Evolutionary conservation across 345 rosid genomes (phyloP), one percentile per base, ranked within the genome.

Genomic region (Camelina hispida): DNA sequence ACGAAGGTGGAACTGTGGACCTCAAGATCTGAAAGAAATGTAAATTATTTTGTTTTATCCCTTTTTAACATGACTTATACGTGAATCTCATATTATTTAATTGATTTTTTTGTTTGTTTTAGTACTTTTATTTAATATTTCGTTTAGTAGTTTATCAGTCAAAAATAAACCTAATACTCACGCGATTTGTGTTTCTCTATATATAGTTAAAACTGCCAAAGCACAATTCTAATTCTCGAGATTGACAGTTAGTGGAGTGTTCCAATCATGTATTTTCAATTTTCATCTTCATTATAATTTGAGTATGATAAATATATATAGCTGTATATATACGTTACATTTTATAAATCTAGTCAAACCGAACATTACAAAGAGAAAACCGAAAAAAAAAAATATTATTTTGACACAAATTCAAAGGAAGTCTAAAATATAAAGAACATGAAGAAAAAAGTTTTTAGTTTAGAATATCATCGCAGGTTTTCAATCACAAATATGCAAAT

Each of bases 1-100:
- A 72, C 57, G 68, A 72, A 72, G 54, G 69, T 78, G 64, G 76
- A 71, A 71, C 66, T 77, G 80, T 77, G 76, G 80, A 77, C 76
- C 76, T 77, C 67, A 77, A 77, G 80, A 77, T 71, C 80, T 77
- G 71, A 37, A 71, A 69, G 42, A 77, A 71, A 37, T 71, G 67
- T 70, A 62, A 77, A 57, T 23, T 76, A 69, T 55, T 69, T 76
- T 54, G 65, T 69, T 69, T 55, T 54, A 46, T 56, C 64, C 58
- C 66, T 63, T 69, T 62, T 69, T 25, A 69, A 56, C 80, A 77
- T 77, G 71, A 62, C 66, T 69, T 69, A 62, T 69, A 62, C 75
- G 75, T 76, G 71, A 76, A 76, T 35, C 66, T 63, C 50, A 23
- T 69, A 42, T 14, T 18, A 1, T 22, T 59, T 67, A 17, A 28